Base-by-base conservation (phyloP, 2,329 filamentous ascomycete species). In the Penicillium sclerotiorum region DNA sequence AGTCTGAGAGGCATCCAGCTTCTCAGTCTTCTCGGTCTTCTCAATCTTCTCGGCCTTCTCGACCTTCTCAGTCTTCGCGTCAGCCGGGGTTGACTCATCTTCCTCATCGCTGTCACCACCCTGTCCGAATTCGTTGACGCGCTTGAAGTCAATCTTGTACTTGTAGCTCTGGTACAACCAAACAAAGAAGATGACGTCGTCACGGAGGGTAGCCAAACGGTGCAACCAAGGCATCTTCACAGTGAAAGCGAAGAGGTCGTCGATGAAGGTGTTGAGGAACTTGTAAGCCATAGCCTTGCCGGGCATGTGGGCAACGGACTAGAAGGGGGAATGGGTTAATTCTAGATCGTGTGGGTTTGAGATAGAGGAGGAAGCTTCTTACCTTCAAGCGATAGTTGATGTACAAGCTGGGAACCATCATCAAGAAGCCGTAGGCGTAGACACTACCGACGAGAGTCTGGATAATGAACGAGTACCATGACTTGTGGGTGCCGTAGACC, bases 211-310 rank as follows among this genome's bases (percentile, higher is more conserved):
- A 1, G 94, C 91, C 43, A 99, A 79, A 13, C 94, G 85, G 73
- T 99, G 94, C 44, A 99, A 80, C 55, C 92, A 84, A 1, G 94
- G 94, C 94, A 99, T 99, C 77, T 97, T 97, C 78, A 99, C 96
- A 32, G 94, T 99, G 66, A 97, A 99, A 2, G 94, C 94, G 67
- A 99, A 99, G 25, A 99, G 79, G 68, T 99, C 94, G 73, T 99
- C 94, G 70, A 99, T 97, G 71, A 99, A 99, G 5, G 94, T 97
- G 77, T 97, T 96, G 58, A 97, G 78, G 75, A 96, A 96, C 77
- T 97, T 96, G 82, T 96, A 96, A 71, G 87, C 93, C 90, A 99
- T 94, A 40, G 94, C 91, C 76, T 90, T 93, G 60, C 82, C 90
- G 1, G 94, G 92, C 93, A 99, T 96, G 75, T 99, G 94, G 9